Conservation (phyloP, 148 eudicot species). For the Dysphania ambrosioides region DNA sequence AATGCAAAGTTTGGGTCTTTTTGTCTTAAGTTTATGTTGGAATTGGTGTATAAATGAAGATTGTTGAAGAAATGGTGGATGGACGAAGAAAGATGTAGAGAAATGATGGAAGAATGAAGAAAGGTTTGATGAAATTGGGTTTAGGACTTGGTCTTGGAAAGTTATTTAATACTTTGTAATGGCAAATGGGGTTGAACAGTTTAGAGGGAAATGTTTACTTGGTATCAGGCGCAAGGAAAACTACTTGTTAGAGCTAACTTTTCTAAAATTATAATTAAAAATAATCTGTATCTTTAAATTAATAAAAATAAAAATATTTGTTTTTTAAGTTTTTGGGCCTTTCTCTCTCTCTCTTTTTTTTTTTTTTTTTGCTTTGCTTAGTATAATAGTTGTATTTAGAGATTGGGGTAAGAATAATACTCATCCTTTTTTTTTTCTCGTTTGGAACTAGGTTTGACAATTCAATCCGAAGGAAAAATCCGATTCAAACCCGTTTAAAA, state of each 20-base stretch:
- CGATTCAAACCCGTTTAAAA: no score
- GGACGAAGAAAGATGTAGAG: neutral
- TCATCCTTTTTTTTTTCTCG: no score
- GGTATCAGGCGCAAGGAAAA: neutral
- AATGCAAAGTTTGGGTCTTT: neutral
- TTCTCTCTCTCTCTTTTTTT: no score
- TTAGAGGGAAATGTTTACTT: neutral
- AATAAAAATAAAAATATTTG: neutral
- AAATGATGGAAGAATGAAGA: conserved; percentile 1
- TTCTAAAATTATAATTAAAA: no score
- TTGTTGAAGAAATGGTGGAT: neutral
- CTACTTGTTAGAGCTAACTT: neutral
- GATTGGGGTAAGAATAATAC: no score
- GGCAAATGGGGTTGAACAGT: neutral
- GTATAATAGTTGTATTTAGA: no score
- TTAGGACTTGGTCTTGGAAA: neutral
- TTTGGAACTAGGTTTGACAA: no score
- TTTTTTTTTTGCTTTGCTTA: no score
- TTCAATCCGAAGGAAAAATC: no score
- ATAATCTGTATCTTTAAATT: no score
- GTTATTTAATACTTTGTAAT: neutral
- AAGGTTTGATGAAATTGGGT: conserved; percentile 11
- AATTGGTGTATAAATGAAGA: neutral
- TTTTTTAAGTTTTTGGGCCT: neutral
- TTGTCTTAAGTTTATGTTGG: no score